These are phyloP conservation scores for Lablab purpureus DNA, from an alignment of 306 rosid species.

Conservation along the genomic window DNA sequence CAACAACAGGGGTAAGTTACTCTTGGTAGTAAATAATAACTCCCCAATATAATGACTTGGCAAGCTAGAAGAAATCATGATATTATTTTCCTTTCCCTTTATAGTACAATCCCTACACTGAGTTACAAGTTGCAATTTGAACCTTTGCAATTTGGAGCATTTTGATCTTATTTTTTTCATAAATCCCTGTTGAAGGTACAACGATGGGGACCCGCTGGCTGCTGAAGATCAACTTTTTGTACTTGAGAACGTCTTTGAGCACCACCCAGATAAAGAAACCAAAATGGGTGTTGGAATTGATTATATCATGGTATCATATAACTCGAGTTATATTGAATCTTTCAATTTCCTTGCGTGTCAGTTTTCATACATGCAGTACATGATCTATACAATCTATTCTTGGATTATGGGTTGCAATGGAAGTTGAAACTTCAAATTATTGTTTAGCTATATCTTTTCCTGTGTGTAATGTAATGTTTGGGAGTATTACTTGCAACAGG, in stretches of 20 bases:
- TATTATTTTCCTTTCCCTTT: neutral
- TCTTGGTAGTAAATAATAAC: neutral
- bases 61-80: neutral
- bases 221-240: slow-evolving; percentile 73
- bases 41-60: neutral
- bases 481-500: slow-evolving; percentile 57
- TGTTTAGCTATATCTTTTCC: slow-evolving; percentile 1
- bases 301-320: slow-evolving; percentile 71
- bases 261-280: slow-evolving; percentile 85
- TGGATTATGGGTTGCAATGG: neutral
- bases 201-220: slow-evolving; percentile 84
- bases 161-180: slow-evolving; percentile 41
- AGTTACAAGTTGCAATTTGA: slow-evolving; percentile 38
- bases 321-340: slow-evolving; percentile 30
- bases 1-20: slow-evolving; percentile 82
- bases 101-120: slow-evolving; percentile 1
- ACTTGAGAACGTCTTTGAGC: slow-evolving; percentile 72
- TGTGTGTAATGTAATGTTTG: slow-evolving; percentile 11
- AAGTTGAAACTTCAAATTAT: neutral
- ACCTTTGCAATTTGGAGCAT: neutral
- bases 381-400: neutral
- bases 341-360: neutral
- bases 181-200: slow-evolving; percentile 63
- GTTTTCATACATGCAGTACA: neutral
- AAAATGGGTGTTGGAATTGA: slow-evolving; percentile 93